Base-by-base conservation (phyloP, 495 filamentous ascomycete genomes). In the Hypoxylon perforatum region DNA sequence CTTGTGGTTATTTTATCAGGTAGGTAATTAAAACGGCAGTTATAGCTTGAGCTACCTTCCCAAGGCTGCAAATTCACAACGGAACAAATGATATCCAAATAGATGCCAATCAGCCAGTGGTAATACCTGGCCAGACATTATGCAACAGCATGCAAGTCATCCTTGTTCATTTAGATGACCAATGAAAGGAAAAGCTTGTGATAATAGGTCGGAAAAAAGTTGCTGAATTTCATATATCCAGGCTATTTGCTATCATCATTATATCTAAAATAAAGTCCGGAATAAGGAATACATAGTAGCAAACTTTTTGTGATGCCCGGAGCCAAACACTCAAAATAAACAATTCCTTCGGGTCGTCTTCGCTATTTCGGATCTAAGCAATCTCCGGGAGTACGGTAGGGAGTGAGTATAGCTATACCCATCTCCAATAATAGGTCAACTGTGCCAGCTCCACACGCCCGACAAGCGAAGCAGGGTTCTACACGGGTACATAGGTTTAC, bases 361-460 rank as follows among this genome's bases (percentile, higher is more conserved):
- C 58, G 58, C 45, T 8, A 7, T 59, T 8, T 57, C 60, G 66
- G 66, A 41, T 35, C 22, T 69, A 61, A 4, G 0, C 21, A 52
- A 69, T 4, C 55, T 60, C 66, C 66, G 11, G 50, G 12, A 6
- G 0, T 15, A 69, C 66, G 56, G 51, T 45, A 38, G 33, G 66
- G 66, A 1, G 66, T 60, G 1, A 10, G 0, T 12, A 39, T 63
- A 69, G 46, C 19, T 0, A n/a, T 57, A 46, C 56, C 66, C 39
- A 49, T 69, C 49, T 53, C 59, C 54, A 68, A 63, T 63, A 57
- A 58, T 58, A 56, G 56, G 21, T 60, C 5, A 57, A 23, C 35
- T 14, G 39, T 39, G 38, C 35, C 36, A 59, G 35, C 65, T 68
- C 65, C 60, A 63, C 65, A 56, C 45, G 48, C 38, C 58, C 49